A percentile compares a stretch with the other conserved stretches of the same genome.
Conservation (phyloP, 805 yeast genomes). For the Yamadazyma insecticola region DNA sequence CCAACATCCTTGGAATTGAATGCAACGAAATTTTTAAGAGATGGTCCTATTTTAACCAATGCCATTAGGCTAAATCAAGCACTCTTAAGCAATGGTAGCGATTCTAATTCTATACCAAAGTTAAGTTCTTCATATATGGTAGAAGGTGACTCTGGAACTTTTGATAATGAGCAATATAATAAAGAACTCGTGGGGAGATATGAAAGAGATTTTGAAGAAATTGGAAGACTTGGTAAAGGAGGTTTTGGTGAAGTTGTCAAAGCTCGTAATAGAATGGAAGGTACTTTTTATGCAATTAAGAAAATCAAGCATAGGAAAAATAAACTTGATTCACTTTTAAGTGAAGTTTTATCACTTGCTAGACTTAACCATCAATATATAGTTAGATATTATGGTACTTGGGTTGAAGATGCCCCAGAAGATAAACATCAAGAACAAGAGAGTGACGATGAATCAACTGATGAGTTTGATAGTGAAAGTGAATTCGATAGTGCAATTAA, state of each 20-base stretch:
- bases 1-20: slow-evolving; percentile 81
- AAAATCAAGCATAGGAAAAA: slow-evolving; percentile 81
- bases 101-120: slow-evolving; percentile 1
- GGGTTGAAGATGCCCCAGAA: slow-evolving; percentile 76
- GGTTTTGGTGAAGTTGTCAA: slow-evolving; percentile 99
- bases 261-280: slow-evolving; percentile 89
- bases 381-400: slow-evolving; percentile 93
- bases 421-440: slow-evolving; percentile 3
- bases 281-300: slow-evolving; percentile 91
- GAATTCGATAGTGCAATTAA: slow-evolving; percentile 15
- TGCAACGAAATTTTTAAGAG: slow-evolving; percentile 77
- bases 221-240: slow-evolving; percentile 86
- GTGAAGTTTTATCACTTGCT: slow-evolving; percentile 89
- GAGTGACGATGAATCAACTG: slow-evolving; percentile 19
- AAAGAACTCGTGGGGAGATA: slow-evolving; percentile 49
- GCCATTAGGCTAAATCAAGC: slow-evolving; percentile 6
- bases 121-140: neutral
- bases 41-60: slow-evolving; percentile 42
- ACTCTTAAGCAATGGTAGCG: slow-evolving; percentile 10
- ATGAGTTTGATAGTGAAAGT: slow-evolving; percentile 17
- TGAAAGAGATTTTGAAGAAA: slow-evolving; percentile 91
- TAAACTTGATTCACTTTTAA: slow-evolving; percentile 73
- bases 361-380: slow-evolving; percentile 92
- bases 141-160: neutral
- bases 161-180: neutral